Conservation (phyloP, 208 protist species). For the Acanthamoeba triangularis region DNA sequence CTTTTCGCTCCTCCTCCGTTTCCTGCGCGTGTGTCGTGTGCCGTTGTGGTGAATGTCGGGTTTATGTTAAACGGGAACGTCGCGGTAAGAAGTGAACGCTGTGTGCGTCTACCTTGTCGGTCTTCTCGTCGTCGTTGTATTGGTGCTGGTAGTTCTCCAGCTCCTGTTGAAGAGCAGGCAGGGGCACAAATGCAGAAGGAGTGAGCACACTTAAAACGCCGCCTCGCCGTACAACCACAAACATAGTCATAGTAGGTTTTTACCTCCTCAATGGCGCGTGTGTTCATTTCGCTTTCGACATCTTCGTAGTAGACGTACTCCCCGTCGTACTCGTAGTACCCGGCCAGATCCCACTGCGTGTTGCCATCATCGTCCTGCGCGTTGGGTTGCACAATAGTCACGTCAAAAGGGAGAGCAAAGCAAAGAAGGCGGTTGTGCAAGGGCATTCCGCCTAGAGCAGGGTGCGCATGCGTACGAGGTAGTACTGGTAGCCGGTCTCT, state of each 20-base stretch:
- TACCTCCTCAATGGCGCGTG: slow-evolving; percentile 34
- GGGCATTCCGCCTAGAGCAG: neutral
- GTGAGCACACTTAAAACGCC: neutral
- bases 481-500: slow-evolving; percentile 68
- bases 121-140: slow-evolving; percentile 58
- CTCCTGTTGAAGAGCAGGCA: neutral
- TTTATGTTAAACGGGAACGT: too few species aligned
- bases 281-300: slow-evolving; percentile 17
- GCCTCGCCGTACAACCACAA: neutral
- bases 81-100: too few species aligned
- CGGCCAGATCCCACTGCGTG: slow-evolving; percentile 22
- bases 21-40: neutral
- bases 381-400: neutral
- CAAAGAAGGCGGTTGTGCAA: neutral
- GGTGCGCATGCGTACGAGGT: neutral
- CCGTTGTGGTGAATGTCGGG: neutral
- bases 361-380: slow-evolving; percentile 27
- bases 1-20: slow-evolving; percentile 65
- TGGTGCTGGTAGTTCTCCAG: slow-evolving; percentile 29
- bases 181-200: neutral
- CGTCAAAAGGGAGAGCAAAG: neutral
- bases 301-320: slow-evolving; percentile 49
- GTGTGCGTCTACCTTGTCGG: neutral
- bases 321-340: slow-evolving; percentile 49
- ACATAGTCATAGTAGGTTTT: neutral